Evolutionary conservation across 208 protist genomes (phyloP), one percentile per base, ranked within the genome.

Genomic region (Strigomonas culicis): DNA sequence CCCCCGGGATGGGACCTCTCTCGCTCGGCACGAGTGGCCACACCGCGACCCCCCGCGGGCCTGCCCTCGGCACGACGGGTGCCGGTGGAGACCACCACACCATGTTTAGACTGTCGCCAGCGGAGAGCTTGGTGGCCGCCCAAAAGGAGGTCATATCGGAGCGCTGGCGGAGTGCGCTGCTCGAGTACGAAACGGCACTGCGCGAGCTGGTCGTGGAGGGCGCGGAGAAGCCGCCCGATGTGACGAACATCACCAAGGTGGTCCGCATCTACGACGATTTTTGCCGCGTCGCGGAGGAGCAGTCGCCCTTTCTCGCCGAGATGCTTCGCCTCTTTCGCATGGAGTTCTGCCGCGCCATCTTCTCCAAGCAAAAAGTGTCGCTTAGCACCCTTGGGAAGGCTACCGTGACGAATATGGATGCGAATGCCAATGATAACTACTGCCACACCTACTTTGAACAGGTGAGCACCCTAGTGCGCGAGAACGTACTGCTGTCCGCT

Each of bases 271-370:
- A 77, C 32, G 90, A 96, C 63, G 58, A 44, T 22, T 64, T 93
- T 22, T 64, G 62, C 1, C 67, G 62, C 57, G 71, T 75, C 24
- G 59, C 76, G n/a, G 74, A 74, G 47, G 67, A 72, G 21, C 55
- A 84, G 22, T 79, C 70, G 17, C 61, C 70, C 7, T 80, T 84
- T 53, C 70, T 94, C 10, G 80, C 69, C 15, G 79, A 88, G 24
- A 49, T 93, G 28, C 46, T 96, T 44, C 87, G 81, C 2, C 84
- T 96, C 41, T 92, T 96, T 52, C 85, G 90, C 17, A 44, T 92
- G 1, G 85, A 96, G 73, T 89, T 96, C 43, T 92, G 86, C 44
- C 77, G 86, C 2, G 68, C 87, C 30, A 92, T 92, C 21, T 94
- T 94, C 63, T 49, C 55, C n/a, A 41, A 27, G 3, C 47, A 66